Conservation (phyloP, 441 rosid genomes). For the Sinapis alba region DNA sequence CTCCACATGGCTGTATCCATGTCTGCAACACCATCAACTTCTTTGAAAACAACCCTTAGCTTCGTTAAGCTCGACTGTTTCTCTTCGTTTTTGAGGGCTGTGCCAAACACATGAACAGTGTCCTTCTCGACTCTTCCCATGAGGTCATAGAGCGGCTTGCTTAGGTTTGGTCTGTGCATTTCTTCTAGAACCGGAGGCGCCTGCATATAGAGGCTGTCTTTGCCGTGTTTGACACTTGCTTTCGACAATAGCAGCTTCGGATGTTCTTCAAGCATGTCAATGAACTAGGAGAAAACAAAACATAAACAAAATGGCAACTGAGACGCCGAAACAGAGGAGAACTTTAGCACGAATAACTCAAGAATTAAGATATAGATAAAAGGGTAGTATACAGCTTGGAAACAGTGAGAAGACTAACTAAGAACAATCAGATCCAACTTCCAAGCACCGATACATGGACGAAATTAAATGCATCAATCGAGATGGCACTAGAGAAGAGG, state of each 20-base stretch:
- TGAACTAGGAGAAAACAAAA: conserved; percentile 53
- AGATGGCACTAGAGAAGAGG: not conserved
- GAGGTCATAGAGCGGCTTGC: conserved; percentile 63
- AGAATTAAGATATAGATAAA: not conserved
- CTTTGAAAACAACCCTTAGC: conserved; percentile 70
- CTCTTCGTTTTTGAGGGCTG: conserved; percentile 51
- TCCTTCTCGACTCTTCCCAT: conserved; percentile 71
- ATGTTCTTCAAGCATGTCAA: conserved; percentile 73
- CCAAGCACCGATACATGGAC: not conserved
- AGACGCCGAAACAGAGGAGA: not conserved
- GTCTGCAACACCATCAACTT: conserved; percentile 65
- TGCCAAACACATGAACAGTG: conserved; percentile 69
- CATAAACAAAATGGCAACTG: not conserved
- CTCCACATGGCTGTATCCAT: conserved; percentile 85
- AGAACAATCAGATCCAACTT: not conserved
- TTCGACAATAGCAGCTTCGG: conserved; percentile 73
- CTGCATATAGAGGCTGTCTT: conserved; percentile 84
- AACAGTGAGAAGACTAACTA: not conserved
- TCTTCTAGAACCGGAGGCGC: conserved; percentile 94
- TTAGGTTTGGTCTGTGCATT: conserved; percentile 77
- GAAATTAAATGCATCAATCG: conserved; percentile 1
- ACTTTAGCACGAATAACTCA: not conserved
- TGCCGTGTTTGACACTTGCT: conserved; percentile 65
- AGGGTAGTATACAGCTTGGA: not conserved
- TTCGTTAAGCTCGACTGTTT: conserved; percentile 66